These are phyloP conservation scores for Camelina laxa DNA, from an alignment of 345 rosid genomes.

Conservation along the genomic window DNA sequence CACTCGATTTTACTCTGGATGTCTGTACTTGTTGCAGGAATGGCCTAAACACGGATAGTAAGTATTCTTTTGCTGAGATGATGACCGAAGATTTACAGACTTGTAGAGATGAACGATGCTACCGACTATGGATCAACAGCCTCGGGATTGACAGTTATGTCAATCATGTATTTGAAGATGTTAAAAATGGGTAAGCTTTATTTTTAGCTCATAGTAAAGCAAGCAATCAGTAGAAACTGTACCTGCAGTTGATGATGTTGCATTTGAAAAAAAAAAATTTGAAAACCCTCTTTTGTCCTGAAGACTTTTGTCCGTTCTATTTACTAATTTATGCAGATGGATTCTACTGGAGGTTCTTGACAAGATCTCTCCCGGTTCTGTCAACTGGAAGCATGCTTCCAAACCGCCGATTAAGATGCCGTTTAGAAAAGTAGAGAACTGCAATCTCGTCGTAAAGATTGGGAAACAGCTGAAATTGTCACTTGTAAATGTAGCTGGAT, in stretches of 20 bases:
- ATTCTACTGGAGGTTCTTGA: constrained; percentile 90
- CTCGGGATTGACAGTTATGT: constrained; percentile 73
- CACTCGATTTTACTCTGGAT: neutral
- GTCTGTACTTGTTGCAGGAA: constrained; percentile 58
- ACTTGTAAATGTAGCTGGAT: constrained; percentile 85
- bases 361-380: constrained; percentile 79
- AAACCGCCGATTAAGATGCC: constrained; percentile 98
- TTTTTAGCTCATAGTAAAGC: constrained; percentile 6
- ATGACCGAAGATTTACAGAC: constrained; percentile 85
- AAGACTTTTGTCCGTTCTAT: constrained; percentile 5
- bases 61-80: constrained; percentile 85
- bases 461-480: constrained; percentile 82
- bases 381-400: constrained; percentile 90
- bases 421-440: constrained; percentile 91
- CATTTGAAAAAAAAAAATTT: no score
- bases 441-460: constrained; percentile 86
- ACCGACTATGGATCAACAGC: constrained; percentile 91
- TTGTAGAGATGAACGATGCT: constrained; percentile 91
- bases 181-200: constrained; percentile 70
- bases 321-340: constrained; percentile 62
- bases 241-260: constrained; percentile 14
- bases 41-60: constrained; percentile 76
- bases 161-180: constrained; percentile 90
- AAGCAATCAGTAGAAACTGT: constrained; percentile 12
- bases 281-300: neutral